Evolutionary conservation across 352 stramenopile genomes (phyloP).

Genomic region (Globisporangium acanthophoron): DNA sequence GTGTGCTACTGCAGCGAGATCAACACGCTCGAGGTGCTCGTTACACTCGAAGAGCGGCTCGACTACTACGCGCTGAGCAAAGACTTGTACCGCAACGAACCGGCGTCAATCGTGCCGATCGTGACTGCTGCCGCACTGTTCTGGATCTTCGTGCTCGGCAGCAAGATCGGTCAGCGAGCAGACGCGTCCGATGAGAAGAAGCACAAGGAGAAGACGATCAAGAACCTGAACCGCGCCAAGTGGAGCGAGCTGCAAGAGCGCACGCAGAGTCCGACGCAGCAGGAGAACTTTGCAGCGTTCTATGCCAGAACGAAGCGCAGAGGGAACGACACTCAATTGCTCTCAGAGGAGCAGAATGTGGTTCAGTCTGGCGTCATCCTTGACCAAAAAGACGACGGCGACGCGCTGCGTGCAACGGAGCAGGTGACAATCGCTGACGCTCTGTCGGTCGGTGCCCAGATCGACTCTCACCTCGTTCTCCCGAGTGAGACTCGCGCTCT

Average conservation of each 20-base stretch:
- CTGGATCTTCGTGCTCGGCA: slow-evolving; percentile 25
- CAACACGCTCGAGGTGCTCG: slow-evolving; percentile 43
- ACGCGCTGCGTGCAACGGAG: neutral
- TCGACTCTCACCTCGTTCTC: slow-evolving; percentile 17
- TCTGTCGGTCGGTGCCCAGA: neutral
- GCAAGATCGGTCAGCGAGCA: slow-evolving; percentile 24
- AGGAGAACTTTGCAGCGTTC: slow-evolving; percentile 49
- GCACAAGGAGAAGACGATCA: slow-evolving; percentile 53
- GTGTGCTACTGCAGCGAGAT: slow-evolving; percentile 57
- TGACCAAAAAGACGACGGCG: too few species aligned
- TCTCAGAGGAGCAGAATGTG: slow-evolving; percentile 7
- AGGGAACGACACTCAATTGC: neutral
- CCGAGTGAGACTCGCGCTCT: slow-evolving; percentile 40
- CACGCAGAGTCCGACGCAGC: slow-evolving; percentile 17
- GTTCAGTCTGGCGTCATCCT: neutral
- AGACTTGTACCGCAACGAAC: slow-evolving; percentile 61
- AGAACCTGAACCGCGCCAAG: slow-evolving; percentile 53
- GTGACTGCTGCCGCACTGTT: slow-evolving; percentile 36
- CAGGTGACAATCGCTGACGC: slow-evolving; percentile 3
- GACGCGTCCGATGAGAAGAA: slow-evolving; percentile 29
- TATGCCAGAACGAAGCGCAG: slow-evolving; percentile 30
- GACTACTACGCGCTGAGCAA: slow-evolving; percentile 50
- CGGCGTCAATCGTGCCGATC: slow-evolving; percentile 37
- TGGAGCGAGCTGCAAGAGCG: slow-evolving; percentile 56
- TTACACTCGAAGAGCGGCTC: slow-evolving; percentile 57